These are phyloP conservation scores for Monosporascus sp. DNA, from an alignment of 2,329 filamentous ascomycete genomes.

Conservation along the genomic window DNA sequence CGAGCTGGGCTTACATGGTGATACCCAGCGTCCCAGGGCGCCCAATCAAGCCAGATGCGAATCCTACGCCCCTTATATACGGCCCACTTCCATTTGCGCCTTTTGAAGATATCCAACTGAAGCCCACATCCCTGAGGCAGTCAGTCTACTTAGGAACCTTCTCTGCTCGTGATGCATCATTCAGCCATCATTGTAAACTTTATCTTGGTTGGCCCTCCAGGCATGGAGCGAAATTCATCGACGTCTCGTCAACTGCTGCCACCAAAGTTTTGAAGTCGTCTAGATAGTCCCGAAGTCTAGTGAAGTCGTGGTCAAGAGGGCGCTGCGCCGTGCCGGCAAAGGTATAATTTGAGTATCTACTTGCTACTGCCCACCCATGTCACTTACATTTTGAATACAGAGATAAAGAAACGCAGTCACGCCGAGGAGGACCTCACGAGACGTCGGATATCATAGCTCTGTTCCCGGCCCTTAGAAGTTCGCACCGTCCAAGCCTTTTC, in stretches of 20 bases:
- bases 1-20: background rate
- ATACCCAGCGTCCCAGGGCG: background rate
- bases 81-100: no score
- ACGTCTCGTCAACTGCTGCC: background rate
- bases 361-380: no score
- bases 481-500: background rate
- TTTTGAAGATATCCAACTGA: no score
- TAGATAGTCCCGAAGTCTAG: background rate
- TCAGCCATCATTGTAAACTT: background rate
- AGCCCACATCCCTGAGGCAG: no score
- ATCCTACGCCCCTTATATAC: background rate
- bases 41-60: background rate
- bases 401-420: background rate
- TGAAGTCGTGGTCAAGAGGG: no score
- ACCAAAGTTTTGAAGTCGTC: background rate
- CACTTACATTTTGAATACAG: background rate
- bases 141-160: no score
- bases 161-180: background rate
- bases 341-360: no score
- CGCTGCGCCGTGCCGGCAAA: no score
- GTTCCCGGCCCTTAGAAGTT: slow-evolving; percentile 4
- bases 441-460: slow-evolving; percentile 1
- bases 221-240: background rate
- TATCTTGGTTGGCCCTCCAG: background rate
- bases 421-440: background rate